Evolutionary conservation across 1,284 basidiomycete genomes (phyloP), one percentile per base, ranked within the genome.

Genomic region (Rhizopogon parksii): DNA sequence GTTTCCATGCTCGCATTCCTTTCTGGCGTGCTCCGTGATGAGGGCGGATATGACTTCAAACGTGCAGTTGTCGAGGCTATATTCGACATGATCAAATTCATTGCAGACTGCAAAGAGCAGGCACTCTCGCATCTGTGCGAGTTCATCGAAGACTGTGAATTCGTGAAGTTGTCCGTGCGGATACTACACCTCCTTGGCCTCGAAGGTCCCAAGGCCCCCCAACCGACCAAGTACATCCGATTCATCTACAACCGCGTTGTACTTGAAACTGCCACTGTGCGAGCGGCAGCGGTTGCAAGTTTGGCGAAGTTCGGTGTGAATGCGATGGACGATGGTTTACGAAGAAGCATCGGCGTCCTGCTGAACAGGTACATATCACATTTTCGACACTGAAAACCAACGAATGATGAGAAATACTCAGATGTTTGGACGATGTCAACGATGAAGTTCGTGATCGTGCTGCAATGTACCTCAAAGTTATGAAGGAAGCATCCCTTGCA

Each of bases 221-320:
- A 97, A 68, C 96, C 96, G 8, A 88, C 94, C 49, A 99, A 98
- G 72, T 99, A 95, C 70, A 99, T 99, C 65, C 89, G 96, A 43
- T 99, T 95, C 76, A 99, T 99, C 65, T 99, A 99, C 74, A 99
- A 99, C 72, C 92, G 96, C 35, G 96, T 99, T 36, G 94, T 99
- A 17, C 76, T 99, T 59, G 96, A 99, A 71, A 99, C 99, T 62
- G 94, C 96, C 11, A 95, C 96, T 47, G 96, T 99, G 36, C 80
- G 96, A 53, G 96, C 96, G 6, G 96, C 96, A 3, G 96, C 96
- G 17, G 95, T 99, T 4, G 80, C 90, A 25, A 91, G 89, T 61
- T 73, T 99, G 63, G 95, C 93, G 59, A 99, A 99, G 72, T 99
- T 99, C 63, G 96, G 96, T 54, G 84, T 96, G 47, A 91, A 90